Base-by-base conservation (phyloP, 768 basidiomycete species). In the Rhodocollybia butyracea region DNA sequence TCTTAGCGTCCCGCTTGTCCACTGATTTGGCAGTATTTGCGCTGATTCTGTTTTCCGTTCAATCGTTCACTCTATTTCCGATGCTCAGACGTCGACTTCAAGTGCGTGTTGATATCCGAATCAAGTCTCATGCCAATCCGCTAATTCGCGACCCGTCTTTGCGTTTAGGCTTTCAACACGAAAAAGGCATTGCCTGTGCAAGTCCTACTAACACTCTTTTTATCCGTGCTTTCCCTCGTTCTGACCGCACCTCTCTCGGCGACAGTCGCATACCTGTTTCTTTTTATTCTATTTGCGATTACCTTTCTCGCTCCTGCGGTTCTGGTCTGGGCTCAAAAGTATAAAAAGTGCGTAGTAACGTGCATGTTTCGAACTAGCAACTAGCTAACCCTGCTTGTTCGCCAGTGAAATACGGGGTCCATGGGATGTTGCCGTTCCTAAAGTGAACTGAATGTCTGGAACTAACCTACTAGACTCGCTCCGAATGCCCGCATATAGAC, bases 1-100 rank as follows among this genome's bases (percentile, higher is more conserved):
- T 98, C 54, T 77, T 98, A 59, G 93, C 94, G 30, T 97, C 94
- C 38, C 88, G 96, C 60, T 76, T 98, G 36, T 74, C 82, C 40
- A 85, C 88, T 61, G 90, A 94, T 68, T 69, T 89, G 43, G 84
- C 89, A 24, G 96, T 97, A 22, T 98, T 98, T 65, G 86, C 92
- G 32, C 81, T 98, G 55, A 83, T 91, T 63, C 76, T 94, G 53
- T 90, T 92, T 70, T 84, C 92, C 54, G 84, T 94, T 56, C 83
- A 91, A 63, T 68, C 83, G 15, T 94, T 95, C 68, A 88, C 89
- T n/a, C 72, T 94, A 52, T 91, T 90, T 64, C 93, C 93, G 17
- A 75, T 89, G 61, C 72, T 94, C 58, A 83, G 89, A 61, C 84
- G 81, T 63, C 84, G 85, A 39, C 70, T 90, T 53, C 87, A 86